Conservation (phyloP, 2,329 filamentous ascomycete species). For the Exophiala bonariae region DNA sequence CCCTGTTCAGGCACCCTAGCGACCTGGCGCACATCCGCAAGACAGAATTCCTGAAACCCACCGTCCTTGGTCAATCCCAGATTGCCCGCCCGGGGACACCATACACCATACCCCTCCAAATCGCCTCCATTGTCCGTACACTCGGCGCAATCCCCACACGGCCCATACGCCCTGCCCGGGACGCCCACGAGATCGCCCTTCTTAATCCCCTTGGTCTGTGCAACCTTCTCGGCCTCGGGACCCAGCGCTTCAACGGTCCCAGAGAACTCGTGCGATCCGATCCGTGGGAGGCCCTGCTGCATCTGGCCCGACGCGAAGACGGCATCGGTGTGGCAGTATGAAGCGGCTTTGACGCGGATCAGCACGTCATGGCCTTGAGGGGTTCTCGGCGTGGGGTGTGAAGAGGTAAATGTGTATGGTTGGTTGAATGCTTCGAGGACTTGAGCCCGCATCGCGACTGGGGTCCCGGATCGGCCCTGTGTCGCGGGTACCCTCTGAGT, state of each 20-base stretch:
- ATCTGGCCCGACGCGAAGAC: constrained; percentile 39
- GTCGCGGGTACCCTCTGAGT: no score
- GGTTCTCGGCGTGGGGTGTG: constrained; percentile 39
- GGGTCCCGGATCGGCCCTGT: no score
- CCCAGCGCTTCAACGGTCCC: constrained; percentile 39
- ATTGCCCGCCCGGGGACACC: constrained; percentile 17
- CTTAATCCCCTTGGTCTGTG: constrained; percentile 10
- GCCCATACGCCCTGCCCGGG: constrained; percentile 15
- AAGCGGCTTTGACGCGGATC: constrained; percentile 47
- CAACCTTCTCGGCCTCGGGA: constrained; percentile 10
- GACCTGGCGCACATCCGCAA: constrained; percentile 29
- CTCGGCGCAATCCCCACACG: constrained; percentile 21
- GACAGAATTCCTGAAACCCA: constrained; percentile 29
- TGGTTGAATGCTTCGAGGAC: constrained; percentile 25
- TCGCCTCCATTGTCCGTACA: constrained; percentile 22
- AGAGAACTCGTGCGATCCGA: constrained; percentile 48
- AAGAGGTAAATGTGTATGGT: constrained; percentile 24
- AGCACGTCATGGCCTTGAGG: constrained; percentile 40
- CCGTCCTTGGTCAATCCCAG: constrained; percentile 23
- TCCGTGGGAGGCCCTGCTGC: constrained; percentile 40
- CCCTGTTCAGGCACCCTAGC: constrained; percentile 29
- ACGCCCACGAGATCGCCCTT: constrained; percentile 17
- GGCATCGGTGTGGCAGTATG: constrained; percentile 48
- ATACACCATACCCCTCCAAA: constrained; percentile 22
- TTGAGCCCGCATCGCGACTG: constrained; percentile 27